Conservation (phyloP, 208 protist genomes). For the Angomonas ambiguus region DNA sequence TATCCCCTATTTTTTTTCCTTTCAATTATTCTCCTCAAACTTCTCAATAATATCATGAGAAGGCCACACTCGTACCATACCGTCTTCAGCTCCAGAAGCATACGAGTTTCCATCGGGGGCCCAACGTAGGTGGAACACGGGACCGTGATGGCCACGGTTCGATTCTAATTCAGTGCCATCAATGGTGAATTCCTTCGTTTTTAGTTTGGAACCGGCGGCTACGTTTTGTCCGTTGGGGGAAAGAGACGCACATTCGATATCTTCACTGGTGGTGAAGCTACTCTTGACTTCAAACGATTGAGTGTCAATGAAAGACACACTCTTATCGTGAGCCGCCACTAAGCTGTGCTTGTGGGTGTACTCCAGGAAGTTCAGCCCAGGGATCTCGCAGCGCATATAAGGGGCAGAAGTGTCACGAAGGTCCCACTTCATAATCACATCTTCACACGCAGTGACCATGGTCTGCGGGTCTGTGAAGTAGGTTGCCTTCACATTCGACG, state of each 20-base stretch:
- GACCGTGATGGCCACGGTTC: constrained; percentile 90
- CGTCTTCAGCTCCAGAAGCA: constrained; percentile 86
- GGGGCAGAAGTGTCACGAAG: constrained; percentile 75
- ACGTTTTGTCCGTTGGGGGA: constrained; percentile 82
- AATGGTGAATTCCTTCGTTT: constrained; percentile 88
- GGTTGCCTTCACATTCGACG: constrained; percentile 72
- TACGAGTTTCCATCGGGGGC: constrained; percentile 84
- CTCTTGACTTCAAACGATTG: constrained; percentile 70
- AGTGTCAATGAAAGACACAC: constrained; percentile 85
- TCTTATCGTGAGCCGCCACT: constrained; percentile 83
- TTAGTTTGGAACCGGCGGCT: constrained; percentile 82
- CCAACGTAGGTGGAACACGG: constrained; percentile 89
- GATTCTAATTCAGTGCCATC: constrained; percentile 79
- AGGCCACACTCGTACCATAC: constrained; percentile 91
- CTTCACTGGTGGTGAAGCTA: constrained; percentile 74
- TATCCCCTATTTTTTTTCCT: constrained; percentile 11
- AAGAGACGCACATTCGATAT: constrained; percentile 83
- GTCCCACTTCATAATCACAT: constrained; percentile 89
- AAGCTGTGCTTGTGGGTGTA: constrained; percentile 82
- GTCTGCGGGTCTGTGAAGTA: constrained; percentile 85
- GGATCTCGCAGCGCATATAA: constrained; percentile 79
- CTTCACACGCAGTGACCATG: constrained; percentile 82
- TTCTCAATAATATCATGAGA: constrained; percentile 82
- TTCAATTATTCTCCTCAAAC: constrained; percentile 33
- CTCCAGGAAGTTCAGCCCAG: constrained; percentile 83